Base-by-base conservation (phyloP, 78 protist genomes). In the Dictyostelium citrinum region DNA sequence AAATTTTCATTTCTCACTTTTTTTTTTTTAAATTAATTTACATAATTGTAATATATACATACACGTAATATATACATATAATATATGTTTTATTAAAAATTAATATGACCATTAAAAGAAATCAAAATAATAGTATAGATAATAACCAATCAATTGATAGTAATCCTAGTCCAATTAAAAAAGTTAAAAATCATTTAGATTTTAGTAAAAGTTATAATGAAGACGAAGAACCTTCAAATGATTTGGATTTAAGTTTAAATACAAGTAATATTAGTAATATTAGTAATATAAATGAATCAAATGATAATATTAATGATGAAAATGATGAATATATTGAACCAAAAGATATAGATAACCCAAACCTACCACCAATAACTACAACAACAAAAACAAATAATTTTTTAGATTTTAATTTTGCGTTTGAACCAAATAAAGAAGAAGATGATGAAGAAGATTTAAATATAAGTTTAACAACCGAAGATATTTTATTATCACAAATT, bases 141-240 rank as follows among this genome's bases (percentile, higher is more conserved):
- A 55, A 31, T 80, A 58, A 58, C 37, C 0, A 16, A 41, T 43
- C 58, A 31, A 22, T 17, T 31, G 81, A 75, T 41, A 75, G 43
- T 70, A 75, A 41, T 41, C 81, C 81, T 3, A 75, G 49, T 75
- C 81, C 61, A 16, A 75, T 41, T 41, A 75, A 75, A 75, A 75
- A 75, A 43, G 16, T n/a, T 39, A 75, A 20, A 9, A 35, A 75
- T 71, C n/a, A 27, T n/a, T 35, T 35, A 24, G 79, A 71, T 71
- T 71, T 71, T 27, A 27, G 39, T 27, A 71, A 31, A 71, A 9
- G 20, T 20, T 71, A 27, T 6, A 35, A 29, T 37, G 51, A 71
- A 35, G 79, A 71, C 2, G 79, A 71, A 17, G 79, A 71, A 14
- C 37, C 37, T 9, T 75, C 41, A 39, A 75, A 75, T n/a, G 81